Conservation (phyloP, 192 early-diverging fungal genomes). For the Entomortierella parvispora region DNA sequence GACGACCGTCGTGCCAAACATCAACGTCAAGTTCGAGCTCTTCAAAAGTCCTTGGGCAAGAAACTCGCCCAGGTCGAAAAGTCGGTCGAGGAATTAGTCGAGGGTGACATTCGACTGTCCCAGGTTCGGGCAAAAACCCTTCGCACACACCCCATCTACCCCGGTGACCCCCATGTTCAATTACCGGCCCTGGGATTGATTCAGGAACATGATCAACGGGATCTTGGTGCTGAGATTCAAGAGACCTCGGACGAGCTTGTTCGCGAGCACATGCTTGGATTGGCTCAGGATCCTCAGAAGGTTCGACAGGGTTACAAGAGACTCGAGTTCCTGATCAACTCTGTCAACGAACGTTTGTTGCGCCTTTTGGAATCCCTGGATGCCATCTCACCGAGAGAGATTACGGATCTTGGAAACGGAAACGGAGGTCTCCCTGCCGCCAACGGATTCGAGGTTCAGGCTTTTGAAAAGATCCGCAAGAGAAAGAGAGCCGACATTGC, state of each 20-base stretch:
- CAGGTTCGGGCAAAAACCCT: slow-evolving; percentile 37
- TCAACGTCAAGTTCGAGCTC: slow-evolving; percentile 17
- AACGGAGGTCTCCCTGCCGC: slow-evolving; percentile 20
- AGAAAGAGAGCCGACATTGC: slow-evolving; percentile 26
- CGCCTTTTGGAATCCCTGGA: slow-evolving; percentile 29
- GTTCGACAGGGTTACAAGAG: slow-evolving; percentile 44
- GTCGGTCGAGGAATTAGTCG: slow-evolving; percentile 12
- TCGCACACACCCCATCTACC: slow-evolving; percentile 19
- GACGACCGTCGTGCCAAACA: slow-evolving; percentile 47
- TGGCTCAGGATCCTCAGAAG: slow-evolving; percentile 20
- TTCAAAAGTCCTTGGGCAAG: slow-evolving; percentile 23
- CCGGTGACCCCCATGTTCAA: slow-evolving; percentile 20
- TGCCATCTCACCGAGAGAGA: slow-evolving; percentile 40
- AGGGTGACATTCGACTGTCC: slow-evolving; percentile 34
- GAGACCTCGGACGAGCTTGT: slow-evolving; percentile 33
- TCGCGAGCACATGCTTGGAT: slow-evolving; percentile 30
- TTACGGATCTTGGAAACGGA: slow-evolving; percentile 45
- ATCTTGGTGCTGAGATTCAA: slow-evolving; percentile 15
- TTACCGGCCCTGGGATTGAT: slow-evolving; percentile 22
- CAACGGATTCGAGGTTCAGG: slow-evolving; percentile 23
- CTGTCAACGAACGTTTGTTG: slow-evolving; percentile 30
- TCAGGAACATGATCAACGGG: slow-evolving; percentile 17
- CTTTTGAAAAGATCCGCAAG: slow-evolving; percentile 45
- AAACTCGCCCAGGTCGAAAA: slow-evolving; percentile 24
- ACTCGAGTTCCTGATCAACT: slow-evolving; percentile 34